phyloP scores from a whole-genome alignment of 805 yeast genomes.

The Myxozyma sirexii region DNA sequence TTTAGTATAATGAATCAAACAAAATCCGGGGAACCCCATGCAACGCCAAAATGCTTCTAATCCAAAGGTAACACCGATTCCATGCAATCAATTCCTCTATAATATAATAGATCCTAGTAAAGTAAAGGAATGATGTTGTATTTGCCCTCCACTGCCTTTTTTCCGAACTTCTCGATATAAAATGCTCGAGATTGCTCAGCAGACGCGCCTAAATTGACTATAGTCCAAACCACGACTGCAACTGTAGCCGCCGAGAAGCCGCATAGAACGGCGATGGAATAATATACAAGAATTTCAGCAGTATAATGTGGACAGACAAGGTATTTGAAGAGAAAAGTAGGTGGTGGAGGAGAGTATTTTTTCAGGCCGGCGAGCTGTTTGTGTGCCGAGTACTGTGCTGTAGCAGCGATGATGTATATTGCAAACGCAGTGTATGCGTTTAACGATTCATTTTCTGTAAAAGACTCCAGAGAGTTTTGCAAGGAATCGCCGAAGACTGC shows the following conservation, averaged over 20 bases:
- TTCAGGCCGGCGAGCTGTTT: conserved; percentile 50
- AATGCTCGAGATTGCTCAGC: conserved; percentile 52
- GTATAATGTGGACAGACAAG: conserved; percentile 65
- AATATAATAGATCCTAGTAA: background rate
- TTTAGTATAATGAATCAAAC: too few relatives aligned
- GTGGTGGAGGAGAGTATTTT: conserved; percentile 58
- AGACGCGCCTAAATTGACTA: conserved; percentile 52
- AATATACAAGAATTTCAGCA: conserved; percentile 59
- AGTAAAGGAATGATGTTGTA: conserved; percentile 22
- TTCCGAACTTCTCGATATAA: conserved; percentile 43
- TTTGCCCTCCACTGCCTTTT: conserved; percentile 15
- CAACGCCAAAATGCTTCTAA: background rate
- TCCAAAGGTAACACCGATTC: background rate
- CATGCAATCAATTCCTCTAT: too few relatives aligned
- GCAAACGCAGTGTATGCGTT: conserved; percentile 25
- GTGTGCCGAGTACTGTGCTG: conserved; percentile 56
- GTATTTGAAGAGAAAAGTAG: conserved; percentile 42
- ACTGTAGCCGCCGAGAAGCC: conserved; percentile 32
- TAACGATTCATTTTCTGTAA: background rate
- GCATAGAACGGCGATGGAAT: conserved; percentile 35
- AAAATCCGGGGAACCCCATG: too few relatives aligned
- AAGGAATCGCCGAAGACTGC: conserved; percentile 13
- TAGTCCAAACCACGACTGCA: conserved; percentile 41
- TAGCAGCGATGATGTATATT: conserved; percentile 44
- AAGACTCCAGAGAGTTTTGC: background rate